Base-by-base conservation (phyloP, 345 rosid species). In the Schrenkiella parvula region DNA sequence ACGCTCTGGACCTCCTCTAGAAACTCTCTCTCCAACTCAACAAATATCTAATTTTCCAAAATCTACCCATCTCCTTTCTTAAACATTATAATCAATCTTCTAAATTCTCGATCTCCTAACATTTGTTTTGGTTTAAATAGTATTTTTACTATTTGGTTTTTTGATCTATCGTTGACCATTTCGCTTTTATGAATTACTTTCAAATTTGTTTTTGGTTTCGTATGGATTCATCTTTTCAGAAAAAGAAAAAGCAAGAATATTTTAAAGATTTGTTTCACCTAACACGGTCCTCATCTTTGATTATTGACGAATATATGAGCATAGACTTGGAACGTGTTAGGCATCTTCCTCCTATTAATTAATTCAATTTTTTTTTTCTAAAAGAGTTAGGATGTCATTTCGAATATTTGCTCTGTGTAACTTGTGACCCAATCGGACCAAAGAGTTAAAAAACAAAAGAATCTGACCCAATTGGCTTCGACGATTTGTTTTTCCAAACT, bases 261-360 rank as follows among this genome's bases (percentile, higher is more conserved):
- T 67, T 42, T 60, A 75, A 51, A 50, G 21, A 59, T 59, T 17
- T 59, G 56, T 50, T 67, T 59, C 68, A 60, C 64, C 78, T 74
- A 74, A 74, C 39, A 66, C 56, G 55, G 41, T 22, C 37, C 15
- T 62, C 55, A 31, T 58, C 48, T 67, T 74, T 67, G 56, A 15
- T 60, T 47, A 42, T 59, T 67, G 17, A 48, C 12, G 29, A 21
- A 60, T 22, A 39, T 58, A 66, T 22, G n/a, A 48, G 17, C 54
- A 25, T 57, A 34, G 14, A 18, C 35, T 38, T 48, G 11, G 48
- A 75, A 67, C 69, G 57, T 68, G 73, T 67, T 59, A 59, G 56
- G 38, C 78, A 74, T 74, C 64, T 60, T 50, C 73, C 63, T 67
- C 19, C 21, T 39, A 57, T 7, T 57, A 26, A 42, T 22, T 41